phyloP scores from a whole-genome alignment of 352 stramenopile genomes.

The Phytophthora palmivora region DNA sequence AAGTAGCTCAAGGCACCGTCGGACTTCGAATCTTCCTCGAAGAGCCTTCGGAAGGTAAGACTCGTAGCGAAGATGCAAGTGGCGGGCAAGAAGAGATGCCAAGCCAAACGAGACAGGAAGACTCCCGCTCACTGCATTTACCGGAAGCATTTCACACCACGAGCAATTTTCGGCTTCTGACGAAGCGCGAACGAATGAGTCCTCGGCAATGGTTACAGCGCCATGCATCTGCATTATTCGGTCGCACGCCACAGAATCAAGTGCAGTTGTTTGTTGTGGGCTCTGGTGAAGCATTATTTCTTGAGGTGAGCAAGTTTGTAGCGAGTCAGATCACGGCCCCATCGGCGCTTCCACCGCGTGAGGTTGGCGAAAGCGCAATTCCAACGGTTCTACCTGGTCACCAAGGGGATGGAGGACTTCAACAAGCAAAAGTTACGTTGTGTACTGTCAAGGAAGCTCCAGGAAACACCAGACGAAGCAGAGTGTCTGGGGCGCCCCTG shows the following conservation, averaged over 20 bases:
- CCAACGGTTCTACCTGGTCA: conserved; percentile 39
- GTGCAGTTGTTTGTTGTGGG: conserved; percentile 86
- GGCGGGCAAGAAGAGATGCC: conserved; percentile 12
- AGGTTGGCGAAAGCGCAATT: conserved; percentile 58
- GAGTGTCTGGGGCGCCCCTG: conserved; percentile 9
- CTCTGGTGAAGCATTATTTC: conserved; percentile 71
- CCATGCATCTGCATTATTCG: conserved; percentile 46
- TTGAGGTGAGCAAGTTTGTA: conserved; percentile 70
- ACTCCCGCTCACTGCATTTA: conserved; percentile 23
- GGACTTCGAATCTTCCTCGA: conserved; percentile 65
- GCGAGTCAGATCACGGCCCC: conserved; percentile 68
- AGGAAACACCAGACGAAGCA: conserved; percentile 12
- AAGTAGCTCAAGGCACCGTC: conserved; percentile 61
- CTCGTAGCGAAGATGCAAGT: conserved; percentile 14
- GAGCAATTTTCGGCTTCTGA: conserved; percentile 61
- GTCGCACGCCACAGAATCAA: conserved; percentile 62
- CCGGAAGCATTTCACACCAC: conserved; percentile 48
- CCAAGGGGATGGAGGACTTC: conserved; percentile 24
- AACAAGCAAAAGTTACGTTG: conserved; percentile 75
- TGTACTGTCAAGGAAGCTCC: conserved; percentile 70
- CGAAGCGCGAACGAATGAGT: conserved; percentile 47
- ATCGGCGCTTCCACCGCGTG: conserved; percentile 25
- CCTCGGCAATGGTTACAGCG: conserved; percentile 59
- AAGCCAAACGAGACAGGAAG: conserved; percentile 15
- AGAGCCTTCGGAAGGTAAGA: conserved; percentile 14